Conservation (phyloP, 2,329 filamentous ascomycete species). For the Monosporascus sp. region DNA sequence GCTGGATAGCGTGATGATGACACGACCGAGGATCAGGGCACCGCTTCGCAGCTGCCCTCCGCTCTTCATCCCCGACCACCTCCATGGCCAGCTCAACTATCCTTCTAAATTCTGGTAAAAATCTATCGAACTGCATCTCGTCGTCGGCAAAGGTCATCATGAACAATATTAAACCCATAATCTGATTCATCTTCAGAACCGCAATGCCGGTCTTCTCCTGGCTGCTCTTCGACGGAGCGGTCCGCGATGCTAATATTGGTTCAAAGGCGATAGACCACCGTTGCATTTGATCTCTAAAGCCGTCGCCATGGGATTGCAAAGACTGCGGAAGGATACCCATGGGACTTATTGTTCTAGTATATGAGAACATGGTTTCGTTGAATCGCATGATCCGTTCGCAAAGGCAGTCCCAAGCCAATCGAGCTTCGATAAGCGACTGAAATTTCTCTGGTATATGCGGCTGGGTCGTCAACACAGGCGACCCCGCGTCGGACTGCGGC, state of each 20-base stretch:
- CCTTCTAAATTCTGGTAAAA: slow-evolving; percentile 43
- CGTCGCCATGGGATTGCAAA: slow-evolving; percentile 40
- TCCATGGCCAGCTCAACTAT: slow-evolving; percentile 55
- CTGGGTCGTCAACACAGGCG: slow-evolving; percentile 33
- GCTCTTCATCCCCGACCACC: slow-evolving; percentile 54
- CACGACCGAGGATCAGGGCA: slow-evolving; percentile 40
- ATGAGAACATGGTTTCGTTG: slow-evolving; percentile 47
- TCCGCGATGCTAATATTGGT: slow-evolving; percentile 45
- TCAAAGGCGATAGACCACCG: slow-evolving; percentile 54
- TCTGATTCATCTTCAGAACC: slow-evolving; percentile 57
- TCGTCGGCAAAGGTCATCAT: slow-evolving; percentile 55
- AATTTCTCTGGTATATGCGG: slow-evolving; percentile 41
- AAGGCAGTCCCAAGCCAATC: slow-evolving; percentile 50
- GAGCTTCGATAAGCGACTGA: slow-evolving; percentile 46
- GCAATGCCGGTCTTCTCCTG: slow-evolving; percentile 56
- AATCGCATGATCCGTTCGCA: slow-evolving; percentile 53
- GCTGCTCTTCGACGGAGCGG: slow-evolving; percentile 40
- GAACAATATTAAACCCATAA: slow-evolving; percentile 53
- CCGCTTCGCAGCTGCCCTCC: slow-evolving; percentile 39
- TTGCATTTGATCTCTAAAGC: slow-evolving; percentile 45
- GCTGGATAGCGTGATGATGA: slow-evolving; percentile 32
- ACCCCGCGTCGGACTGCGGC: slow-evolving; percentile 37
- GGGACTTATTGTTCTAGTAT: slow-evolving; percentile 41
- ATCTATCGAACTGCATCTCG: slow-evolving; percentile 54
- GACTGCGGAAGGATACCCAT: slow-evolving; percentile 47